Base-by-base conservation (phyloP, 148 eudicot genomes). In the Rhododendron williamsianum region DNA sequence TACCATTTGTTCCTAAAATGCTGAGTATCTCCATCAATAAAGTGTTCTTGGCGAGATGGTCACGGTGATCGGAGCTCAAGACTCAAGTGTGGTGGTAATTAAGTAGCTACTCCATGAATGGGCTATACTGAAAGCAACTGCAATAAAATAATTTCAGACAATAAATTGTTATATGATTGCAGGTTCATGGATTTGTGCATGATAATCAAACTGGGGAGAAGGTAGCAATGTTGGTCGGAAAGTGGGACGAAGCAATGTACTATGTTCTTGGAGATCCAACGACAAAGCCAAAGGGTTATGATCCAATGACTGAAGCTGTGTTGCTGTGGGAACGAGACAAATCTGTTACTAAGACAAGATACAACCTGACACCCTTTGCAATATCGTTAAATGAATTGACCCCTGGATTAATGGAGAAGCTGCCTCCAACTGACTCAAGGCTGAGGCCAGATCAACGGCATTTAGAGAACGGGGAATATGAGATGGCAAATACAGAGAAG, bases 231-330 rank as follows among this genome's bases (percentile, higher is more conserved):
- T 86, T 96, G 86, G 82, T 95, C n/a, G 99, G 99, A 19, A 96
- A 96, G 89, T 96, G 98, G 99, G 99, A 96, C 82, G 99, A 96
- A 86, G 98, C 99, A 81, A 92, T 95, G 95, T 95, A 96, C 91
- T 96, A 95, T 87, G 99, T 96, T 46, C 83, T 96, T 69, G 99
- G 98, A 69, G 98, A 96, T 90, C 97, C 98, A 27, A 91, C 92
- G 60, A 91, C 88, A 9, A 96, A 94, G 90, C 97, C 97, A 33
- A 96, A 96, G 91, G 98, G 99, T 48, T 96, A 96, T 83, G 99
- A 96, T 93, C 99, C 99, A 35, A 95, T 96, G 99, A 92, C 94
- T 38, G 98, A 96, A 87, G 97, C 99, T 80, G 91, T 96, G 60
- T 88, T 96, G 87, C 89, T 96, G 45, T 95, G 99, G 98, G 99